These are phyloP conservation scores for Ceratobasidium theobromae DNA, from an alignment of 1,284 basidiomycete species.

Conservation along the genomic window DNA sequence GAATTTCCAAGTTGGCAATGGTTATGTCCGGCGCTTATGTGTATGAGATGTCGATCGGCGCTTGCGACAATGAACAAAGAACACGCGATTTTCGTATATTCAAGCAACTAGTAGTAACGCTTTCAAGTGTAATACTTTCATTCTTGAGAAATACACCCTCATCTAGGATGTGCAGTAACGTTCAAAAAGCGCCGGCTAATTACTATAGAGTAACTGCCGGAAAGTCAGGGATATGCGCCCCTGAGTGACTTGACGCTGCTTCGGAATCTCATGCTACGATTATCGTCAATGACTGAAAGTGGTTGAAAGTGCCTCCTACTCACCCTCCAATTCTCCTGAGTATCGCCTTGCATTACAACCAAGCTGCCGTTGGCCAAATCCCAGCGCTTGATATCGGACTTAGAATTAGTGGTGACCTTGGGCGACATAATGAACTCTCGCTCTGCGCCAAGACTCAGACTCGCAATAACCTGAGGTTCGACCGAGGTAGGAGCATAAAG, in stretches of 20 bases:
- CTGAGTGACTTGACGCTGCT: conserved; percentile 44
- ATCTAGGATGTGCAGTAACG: too few species aligned
- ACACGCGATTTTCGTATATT: background rate
- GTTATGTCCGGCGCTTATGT: background rate
- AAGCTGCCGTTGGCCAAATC: conserved; percentile 50
- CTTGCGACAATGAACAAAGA: too few species aligned
- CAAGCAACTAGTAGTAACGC: background rate
- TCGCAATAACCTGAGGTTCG: conserved; percentile 51
- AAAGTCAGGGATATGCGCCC: conserved; percentile 51
- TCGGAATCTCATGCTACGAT: conserved; percentile 49
- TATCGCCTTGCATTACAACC: conserved; percentile 54
- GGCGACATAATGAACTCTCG: conserved; percentile 53
- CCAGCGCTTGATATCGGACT: conserved; percentile 41
- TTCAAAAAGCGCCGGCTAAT: background rate
- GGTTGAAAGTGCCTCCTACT: background rate
- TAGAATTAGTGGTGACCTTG: conserved; percentile 34
- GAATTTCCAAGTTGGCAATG: conserved; percentile 9
- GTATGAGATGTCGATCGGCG: too few species aligned
- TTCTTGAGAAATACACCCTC: background rate
- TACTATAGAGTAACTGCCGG: conserved; percentile 40
- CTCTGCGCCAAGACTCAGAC: conserved; percentile 50
- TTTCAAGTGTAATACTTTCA: background rate
- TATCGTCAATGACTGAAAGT: background rate
- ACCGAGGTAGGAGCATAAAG: conserved; percentile 35
- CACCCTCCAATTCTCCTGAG: conserved; percentile 54